Evolutionary conservation across 305 asterid genomes (phyloP), one percentile per base, ranked within the genome.

Genomic region (Andrographis paniculata): DNA sequence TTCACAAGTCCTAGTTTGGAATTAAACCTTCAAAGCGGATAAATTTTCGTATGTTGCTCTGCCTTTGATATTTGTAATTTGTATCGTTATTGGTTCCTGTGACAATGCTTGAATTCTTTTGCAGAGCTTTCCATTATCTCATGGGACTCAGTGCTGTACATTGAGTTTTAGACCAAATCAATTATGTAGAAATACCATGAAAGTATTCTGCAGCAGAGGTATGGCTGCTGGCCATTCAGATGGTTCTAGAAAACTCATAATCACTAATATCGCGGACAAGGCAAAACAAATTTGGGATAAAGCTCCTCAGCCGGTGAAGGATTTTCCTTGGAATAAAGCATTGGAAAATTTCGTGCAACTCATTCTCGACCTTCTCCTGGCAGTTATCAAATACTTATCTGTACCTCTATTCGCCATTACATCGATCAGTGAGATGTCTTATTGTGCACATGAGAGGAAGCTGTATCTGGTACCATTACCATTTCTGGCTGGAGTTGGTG

Each of bases 371-470:
- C 72, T 81, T 55, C 45, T 63, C 51, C 53, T 91, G 62, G 62
- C 72, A 15, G 93, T 80, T 48, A 24, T 69, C 56, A 78, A 75
- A 70, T 80, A 59, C 64, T 66, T 91, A 36, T 76, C 70, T 33
- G 15, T 80, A 16, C 99, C 96, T 20, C 33, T 81, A 51, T 69
- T 87, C 49, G 54, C 61, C 61, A 58, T 83, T 47, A 73, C 87
- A 20, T 71, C 84, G 5, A 37, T 86, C 39, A 91, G 99, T 30
- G 95, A 91, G 68, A 63, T 87, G 85, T 91, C 95, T 41, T 89
- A 86, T 59, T 83, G 93, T 66, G 96, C 96, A 17, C 96, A 87
- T 39, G 96, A 91, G 76, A 77, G 78, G 72, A 83, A 83, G 81
- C 67, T 87, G 11, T 66, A 58, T 66, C 59, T 83, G 14, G 67